Evolutionary conservation across 306 rosid genomes (phyloP), one percentile per base, ranked within the genome.

Genomic region (Gastrolobium bilobum): DNA sequence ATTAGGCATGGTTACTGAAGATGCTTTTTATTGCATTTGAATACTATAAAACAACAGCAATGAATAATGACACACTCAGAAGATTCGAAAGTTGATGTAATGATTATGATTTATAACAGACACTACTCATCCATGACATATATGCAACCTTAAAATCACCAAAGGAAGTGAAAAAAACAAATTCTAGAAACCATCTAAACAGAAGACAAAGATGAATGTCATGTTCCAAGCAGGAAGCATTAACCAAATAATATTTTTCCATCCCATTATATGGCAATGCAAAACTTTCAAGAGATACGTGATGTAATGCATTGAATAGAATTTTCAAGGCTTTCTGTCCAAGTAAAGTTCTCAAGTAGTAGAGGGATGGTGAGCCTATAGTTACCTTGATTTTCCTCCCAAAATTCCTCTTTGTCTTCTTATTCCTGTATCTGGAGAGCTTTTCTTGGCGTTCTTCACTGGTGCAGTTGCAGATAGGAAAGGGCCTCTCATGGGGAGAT

Each of bases 341-440:
- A 38, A 31, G 54, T 51, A 39, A 35, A 50, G 46, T 63, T 63
- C 46, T 46, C 20, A 48, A 14, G 47, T 26, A 29, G 34, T 26
- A 34, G 2, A 35, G 59, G 40, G 73, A 33, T 35, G 63, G 62
- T 35, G 14, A 29, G 44, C 48, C 26, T 26, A 48, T 67, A 66
- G 47, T 60, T 89, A 96, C 99, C 99, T 96, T 96, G 85, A 96
- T 93, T 88, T 96, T 96, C 91, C 99, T 86, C 80, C 97, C 97
- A 11, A 96, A 96, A 71, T 96, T 96, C 85, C 99, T 90, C 86
- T 91, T 96, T 4, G 91, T 81, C 89, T 87, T 93, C 92, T 96
- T 96, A 66, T 84, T 93, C 85, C 99, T 87, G 83, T 96, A 96
- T 84, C 99, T 89, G 10, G 97, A 90, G 76, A 96, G 98, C 87